Evolutionary conservation across 192 early-diverging fungal species (phyloP).

Genomic region (Kickxella alabastrina): DNA sequence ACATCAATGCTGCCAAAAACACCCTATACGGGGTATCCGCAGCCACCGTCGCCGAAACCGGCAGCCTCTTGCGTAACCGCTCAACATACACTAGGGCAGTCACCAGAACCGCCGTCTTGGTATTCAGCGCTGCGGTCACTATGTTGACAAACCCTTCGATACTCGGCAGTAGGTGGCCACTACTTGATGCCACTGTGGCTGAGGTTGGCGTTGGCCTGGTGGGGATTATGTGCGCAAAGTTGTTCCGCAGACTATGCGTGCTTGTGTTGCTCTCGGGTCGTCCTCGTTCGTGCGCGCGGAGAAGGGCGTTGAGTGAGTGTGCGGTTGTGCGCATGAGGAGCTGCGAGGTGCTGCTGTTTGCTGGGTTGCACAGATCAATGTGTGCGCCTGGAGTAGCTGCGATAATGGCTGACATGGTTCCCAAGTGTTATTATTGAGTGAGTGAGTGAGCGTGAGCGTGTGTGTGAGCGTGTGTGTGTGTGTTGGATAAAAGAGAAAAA

Average conservation of each 20-base stretch:
- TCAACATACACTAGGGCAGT: conserved; percentile 71
- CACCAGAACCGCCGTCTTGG: conserved; percentile 45
- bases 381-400: not conserved
- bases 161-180: conserved; percentile 12
- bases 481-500: no score
- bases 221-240: conserved; percentile 31
- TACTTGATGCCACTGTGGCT: conserved; percentile 3
- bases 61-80: conserved; percentile 60
- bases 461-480: no score
- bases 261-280: conserved; percentile 8
- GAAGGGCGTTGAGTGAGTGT: conserved; percentile 30
- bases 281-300: conserved; percentile 10
- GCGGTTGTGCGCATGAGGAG: conserved; percentile 30
- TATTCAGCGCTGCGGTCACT: conserved; percentile 24
- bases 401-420: not conserved
- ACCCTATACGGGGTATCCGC: conserved; percentile 70
- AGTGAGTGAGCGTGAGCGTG: no score
- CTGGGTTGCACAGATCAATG: conserved; percentile 2
- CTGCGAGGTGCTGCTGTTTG: conserved; percentile 11
- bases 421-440: no score
- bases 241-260: conserved; percentile 1
- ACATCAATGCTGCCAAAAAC: conserved; percentile 65
- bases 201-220: not conserved
- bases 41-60: conserved; percentile 60
- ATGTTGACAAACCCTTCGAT: conserved; percentile 41